phyloP scores from a whole-genome alignment of 208 protist genomes.

The Acanthamoeba castellanii region DNA sequence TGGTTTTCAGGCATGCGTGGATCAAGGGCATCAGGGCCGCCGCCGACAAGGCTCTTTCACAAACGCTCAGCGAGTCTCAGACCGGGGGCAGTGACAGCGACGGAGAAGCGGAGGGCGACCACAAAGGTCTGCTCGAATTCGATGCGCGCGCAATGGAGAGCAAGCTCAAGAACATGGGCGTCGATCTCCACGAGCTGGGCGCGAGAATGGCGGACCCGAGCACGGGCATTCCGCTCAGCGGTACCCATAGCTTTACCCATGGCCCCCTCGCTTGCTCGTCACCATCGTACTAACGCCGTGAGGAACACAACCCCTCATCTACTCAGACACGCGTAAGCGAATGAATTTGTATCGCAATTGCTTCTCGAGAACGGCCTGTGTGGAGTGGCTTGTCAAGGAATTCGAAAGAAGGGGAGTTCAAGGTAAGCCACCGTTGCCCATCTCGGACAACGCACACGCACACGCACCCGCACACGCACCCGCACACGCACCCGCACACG shows the following conservation, averaged over 20 bases:
- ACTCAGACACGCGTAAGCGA: not conserved
- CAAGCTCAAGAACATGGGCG: slow-evolving; percentile 12
- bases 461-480: too few species aligned
- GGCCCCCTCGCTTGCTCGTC: not conserved
- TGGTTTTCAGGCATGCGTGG: not conserved
- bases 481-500: too few species aligned
- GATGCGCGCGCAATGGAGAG: not conserved
- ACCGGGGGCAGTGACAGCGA: not conserved
- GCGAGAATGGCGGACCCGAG: not conserved
- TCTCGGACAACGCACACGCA: not conserved
- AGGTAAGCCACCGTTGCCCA: not conserved
- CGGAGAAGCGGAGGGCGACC: not conserved
- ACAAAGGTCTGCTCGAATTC: not conserved
- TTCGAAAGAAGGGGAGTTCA: not conserved
- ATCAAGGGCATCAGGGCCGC: not conserved
- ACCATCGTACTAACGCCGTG: too few species aligned
- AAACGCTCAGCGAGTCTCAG: not conserved
- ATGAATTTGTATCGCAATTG: not conserved
- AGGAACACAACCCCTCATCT: too few species aligned
- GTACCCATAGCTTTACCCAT: not conserved
- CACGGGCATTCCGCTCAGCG: not conserved
- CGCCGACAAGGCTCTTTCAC: not conserved
- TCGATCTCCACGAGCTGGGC: not conserved
- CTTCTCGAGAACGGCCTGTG: not conserved
- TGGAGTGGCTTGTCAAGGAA: slow-evolving; percentile 12